Base-by-base conservation (phyloP, 208 protist genomes). In the Endotrypanum monterogeii region DNA sequence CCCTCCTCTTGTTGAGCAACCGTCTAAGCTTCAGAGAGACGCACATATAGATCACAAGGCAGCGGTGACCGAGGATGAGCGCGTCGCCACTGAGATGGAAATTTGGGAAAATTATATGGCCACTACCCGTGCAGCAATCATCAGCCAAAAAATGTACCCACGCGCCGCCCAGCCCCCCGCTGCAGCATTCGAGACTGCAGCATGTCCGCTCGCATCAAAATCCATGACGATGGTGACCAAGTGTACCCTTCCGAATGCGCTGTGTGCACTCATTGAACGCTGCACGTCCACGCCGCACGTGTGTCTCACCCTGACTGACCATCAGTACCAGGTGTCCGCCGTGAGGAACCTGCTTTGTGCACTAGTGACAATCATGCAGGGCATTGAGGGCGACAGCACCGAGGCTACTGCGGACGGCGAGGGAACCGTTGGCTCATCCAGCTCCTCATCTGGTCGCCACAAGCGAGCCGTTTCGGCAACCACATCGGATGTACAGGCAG, bases 1-100 rank as follows among this genome's bases (percentile, higher is more conserved):
- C 35, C 76, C 76, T 37, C 76, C 76, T 16, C 63, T 80, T 18
- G 75, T 80, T 55, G 76, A 80, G 4, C 70, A 80, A 54, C 67
- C 76, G 1, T 12, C 37, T 3, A 73, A 71, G 67, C 12, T 46
- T 25, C 69, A 37, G 25, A 65, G 35, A 20, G 62, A 41, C 30
- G 20, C 23, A 18, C 60, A 37, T 23, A 9, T 7, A 1, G 37
- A 20, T 48, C 32, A 18, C n/a, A 32, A 7, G 2, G 60, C 56
- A 6, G 32, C n/a, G 2, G 12, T 32, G 12, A 44, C 23, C 23
- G 61, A 79, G 51, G 56, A 77, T 7, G 69, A 44, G 32, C 65
- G 39, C n/a, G 72, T 70, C 28, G 78, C 74, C 44, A 48, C 66
- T 41, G 78, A 67, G 56, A 78, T 78, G 67, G 72, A 78, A 46